These are phyloP conservation scores for Sporisorium sorghi DNA, from an alignment of 1,284 basidiomycete genomes.

Conservation along the genomic window DNA sequence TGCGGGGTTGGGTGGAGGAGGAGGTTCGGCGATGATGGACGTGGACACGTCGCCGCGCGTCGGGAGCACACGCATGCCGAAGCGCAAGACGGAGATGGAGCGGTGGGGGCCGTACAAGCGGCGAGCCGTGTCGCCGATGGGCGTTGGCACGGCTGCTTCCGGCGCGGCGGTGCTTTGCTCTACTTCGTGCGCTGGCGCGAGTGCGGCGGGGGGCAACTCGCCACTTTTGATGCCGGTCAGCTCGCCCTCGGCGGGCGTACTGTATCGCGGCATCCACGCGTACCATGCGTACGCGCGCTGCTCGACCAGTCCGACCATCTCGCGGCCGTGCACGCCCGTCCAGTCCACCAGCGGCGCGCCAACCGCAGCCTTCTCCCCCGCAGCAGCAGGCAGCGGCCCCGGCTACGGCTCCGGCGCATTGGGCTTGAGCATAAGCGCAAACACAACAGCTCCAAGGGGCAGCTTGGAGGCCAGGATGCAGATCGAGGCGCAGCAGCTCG, in stretches of 20 bases:
- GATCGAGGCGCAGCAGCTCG: constrained; percentile 37
- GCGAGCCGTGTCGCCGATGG: constrained; percentile 54
- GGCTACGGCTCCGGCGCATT: constrained; percentile 55
- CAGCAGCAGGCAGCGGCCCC: constrained; percentile 42
- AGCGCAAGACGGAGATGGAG: constrained; percentile 52
- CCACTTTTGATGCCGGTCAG: constrained; percentile 39
- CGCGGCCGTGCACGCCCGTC: constrained; percentile 37
- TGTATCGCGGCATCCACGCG: constrained; percentile 23
- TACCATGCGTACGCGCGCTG: constrained; percentile 31
- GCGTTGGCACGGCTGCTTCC: constrained; percentile 26
- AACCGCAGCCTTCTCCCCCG: constrained; percentile 24
- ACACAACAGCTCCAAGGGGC: too few relatives aligned
- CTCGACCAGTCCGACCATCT: constrained; percentile 45
- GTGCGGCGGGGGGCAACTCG: constrained; percentile 18
- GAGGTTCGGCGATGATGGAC: constrained; percentile 26
- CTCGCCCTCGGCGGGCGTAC: constrained; percentile 23
- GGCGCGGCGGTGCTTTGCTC: constrained; percentile 4
- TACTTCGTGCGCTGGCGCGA: too few relatives aligned
- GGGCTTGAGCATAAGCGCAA: constrained; percentile 45
- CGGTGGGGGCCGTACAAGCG: constrained; percentile 58
- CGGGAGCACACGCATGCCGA: constrained; percentile 24
- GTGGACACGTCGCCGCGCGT: constrained; percentile 40
- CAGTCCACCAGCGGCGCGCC: too few relatives aligned
- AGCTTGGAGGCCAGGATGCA: constrained; percentile 24
- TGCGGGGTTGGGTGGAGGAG: too few relatives aligned